phyloP scores from a whole-genome alignment of 2,329 filamentous ascomycete genomes.

The Aureobasidium sp. region DNA sequence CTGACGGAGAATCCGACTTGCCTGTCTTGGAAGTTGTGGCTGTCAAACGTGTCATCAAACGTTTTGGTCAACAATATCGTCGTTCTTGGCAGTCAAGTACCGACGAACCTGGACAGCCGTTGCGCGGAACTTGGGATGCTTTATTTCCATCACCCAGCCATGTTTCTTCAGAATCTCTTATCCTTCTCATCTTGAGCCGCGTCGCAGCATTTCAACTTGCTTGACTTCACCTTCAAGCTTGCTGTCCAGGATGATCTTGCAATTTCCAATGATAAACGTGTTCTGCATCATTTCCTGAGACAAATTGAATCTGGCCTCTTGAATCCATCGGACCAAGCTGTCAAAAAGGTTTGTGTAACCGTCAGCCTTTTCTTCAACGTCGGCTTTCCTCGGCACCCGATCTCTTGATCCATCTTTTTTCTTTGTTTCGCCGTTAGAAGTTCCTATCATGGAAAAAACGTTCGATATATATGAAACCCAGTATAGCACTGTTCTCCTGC shows the following conservation, averaged over 20 bases:
- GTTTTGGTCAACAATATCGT: not conserved
- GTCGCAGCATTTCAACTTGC: not conserved
- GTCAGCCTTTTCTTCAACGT: not conserved
- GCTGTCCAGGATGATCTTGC: too few species aligned
- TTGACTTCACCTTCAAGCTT: not conserved
- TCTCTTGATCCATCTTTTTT: not conserved
- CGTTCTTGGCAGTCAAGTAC: not conserved
- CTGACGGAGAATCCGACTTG: too few species aligned
- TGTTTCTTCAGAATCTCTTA: not conserved
- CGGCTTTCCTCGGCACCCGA: not conserved
- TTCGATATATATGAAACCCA: not conserved
- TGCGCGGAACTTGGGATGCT: not conserved
- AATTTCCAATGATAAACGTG: too few species aligned
- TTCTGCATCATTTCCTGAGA: not conserved
- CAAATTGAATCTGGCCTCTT: not conserved
- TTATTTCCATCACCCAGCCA: not conserved
- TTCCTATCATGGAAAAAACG: not conserved
- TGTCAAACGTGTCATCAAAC: not conserved
- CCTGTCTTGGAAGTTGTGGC: not conserved
- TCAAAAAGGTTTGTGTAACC: not conserved
- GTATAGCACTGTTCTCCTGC: not conserved
- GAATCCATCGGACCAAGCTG: not conserved
- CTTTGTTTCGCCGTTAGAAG: not conserved
- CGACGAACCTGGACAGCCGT: conserved; percentile 2
- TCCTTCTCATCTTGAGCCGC: not conserved